These are phyloP conservation scores for Salix brachista DNA, from an alignment of 345 rosid species.

Conservation along the genomic window DNA sequence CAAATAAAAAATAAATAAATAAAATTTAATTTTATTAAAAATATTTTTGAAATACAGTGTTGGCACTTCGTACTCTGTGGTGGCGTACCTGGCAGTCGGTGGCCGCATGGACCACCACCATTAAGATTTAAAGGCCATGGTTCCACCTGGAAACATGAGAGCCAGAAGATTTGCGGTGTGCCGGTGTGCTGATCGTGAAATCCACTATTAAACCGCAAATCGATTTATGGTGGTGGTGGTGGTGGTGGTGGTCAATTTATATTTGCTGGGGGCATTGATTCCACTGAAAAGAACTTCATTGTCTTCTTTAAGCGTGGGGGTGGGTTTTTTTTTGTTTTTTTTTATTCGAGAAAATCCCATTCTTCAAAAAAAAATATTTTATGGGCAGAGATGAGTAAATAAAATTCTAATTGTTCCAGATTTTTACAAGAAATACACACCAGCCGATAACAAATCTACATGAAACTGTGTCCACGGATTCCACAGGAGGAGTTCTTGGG, in stretches of 20 bases:
- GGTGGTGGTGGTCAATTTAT: neutral
- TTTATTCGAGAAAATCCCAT: too few relatives aligned
- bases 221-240: neutral
- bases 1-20: too few relatives aligned
- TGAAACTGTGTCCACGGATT: neutral
- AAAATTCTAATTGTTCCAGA: too few relatives aligned
- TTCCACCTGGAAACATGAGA: neutral
- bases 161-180: neutral
- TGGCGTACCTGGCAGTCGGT: neutral
- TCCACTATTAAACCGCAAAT: neutral
- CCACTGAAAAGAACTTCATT: constrained; percentile 13
- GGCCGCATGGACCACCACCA: neutral
- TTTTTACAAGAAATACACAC: too few relatives aligned
- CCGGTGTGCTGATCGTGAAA: neutral
- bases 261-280: neutral
- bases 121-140: too few relatives aligned
- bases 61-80: neutral
- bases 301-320: constrained; percentile 11
- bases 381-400: too few relatives aligned
- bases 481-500: neutral
- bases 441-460: neutral
- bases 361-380: too few relatives aligned
- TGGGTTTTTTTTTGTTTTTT: too few relatives aligned
- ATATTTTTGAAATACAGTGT: too few relatives aligned
- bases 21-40: too few relatives aligned